A percentile compares a stretch with the other conserved stretches of the same genome.
Conservation (phyloP, 352 stramenopile genomes). For the Elongisporangium anandrum region DNA sequence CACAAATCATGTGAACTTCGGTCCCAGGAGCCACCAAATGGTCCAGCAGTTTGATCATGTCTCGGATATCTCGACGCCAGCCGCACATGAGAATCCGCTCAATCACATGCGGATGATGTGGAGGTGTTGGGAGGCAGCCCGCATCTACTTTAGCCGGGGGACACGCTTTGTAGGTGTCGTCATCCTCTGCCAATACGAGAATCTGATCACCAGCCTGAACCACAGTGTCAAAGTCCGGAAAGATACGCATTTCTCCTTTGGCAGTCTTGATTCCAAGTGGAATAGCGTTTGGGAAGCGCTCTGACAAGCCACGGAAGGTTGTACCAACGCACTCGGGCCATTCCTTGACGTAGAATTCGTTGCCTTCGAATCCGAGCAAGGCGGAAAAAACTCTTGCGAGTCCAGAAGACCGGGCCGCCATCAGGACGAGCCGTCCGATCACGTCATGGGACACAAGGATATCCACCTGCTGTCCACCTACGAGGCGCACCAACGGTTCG, state of each 20-base stretch:
- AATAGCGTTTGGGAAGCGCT: constrained; percentile 78
- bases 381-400: constrained; percentile 64
- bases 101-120: constrained; percentile 14
- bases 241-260: constrained; percentile 58
- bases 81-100: constrained; percentile 86
- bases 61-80: constrained; percentile 86
- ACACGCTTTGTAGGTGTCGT: constrained; percentile 82
- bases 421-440: constrained; percentile 85
- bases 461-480: constrained; percentile 75
- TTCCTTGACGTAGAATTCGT: constrained; percentile 88
- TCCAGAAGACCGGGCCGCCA: constrained; percentile 77
- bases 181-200: constrained; percentile 83
- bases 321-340: constrained; percentile 78
- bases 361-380: constrained; percentile 84
- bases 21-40: constrained; percentile 51
- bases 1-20: constrained; percentile 81
- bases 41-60: constrained; percentile 86
- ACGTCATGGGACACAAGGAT: constrained; percentile 86
- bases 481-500: constrained; percentile 67
- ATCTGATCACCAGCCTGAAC: constrained; percentile 62
- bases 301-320: constrained; percentile 55
- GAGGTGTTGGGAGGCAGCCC: constrained; percentile 20
- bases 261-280: constrained; percentile 72
- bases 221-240: constrained; percentile 24
- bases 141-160: constrained; percentile 29